Evolutionary conservation across 2,329 filamentous ascomycete genomes (phyloP).

Genomic region (Metarhizium anisopliae): DNA sequence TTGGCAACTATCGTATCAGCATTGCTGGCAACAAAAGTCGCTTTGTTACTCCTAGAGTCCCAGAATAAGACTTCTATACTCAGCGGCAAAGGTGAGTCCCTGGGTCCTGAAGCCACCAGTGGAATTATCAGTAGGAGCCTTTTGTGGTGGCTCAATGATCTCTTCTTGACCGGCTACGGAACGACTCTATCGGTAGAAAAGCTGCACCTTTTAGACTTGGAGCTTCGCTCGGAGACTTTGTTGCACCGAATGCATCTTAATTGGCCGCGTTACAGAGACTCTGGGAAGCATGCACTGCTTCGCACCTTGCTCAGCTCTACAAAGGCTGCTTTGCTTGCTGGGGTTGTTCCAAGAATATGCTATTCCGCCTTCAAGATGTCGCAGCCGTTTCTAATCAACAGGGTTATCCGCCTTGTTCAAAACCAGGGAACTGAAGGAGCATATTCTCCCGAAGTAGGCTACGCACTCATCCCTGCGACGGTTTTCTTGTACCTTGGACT

Average conservation of each 20-base stretch:
- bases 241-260: background rate
- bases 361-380: constrained; percentile 14
- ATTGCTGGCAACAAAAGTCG: constrained; percentile 16
- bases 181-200: background rate
- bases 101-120: constrained; percentile 20
- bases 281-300: background rate
- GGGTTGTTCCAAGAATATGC: constrained; percentile 5
- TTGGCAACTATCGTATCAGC: constrained; percentile 17
- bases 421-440: background rate
- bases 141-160: constrained; percentile 16
- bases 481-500: constrained; percentile 10
- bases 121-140: constrained; percentile 10
- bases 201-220: background rate
- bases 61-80: too few species aligned
- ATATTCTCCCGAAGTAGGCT: constrained; percentile 3
- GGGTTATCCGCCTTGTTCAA: constrained; percentile 1
- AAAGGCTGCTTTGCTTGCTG: background rate
- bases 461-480: constrained; percentile 11
- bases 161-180: constrained; percentile 1
- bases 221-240: background rate
- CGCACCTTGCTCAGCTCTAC: background rate
- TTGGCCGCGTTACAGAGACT: background rate
- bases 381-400: constrained; percentile 13
- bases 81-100: constrained; percentile 9
- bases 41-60: background rate